Evolutionary conservation across 139 green algal genomes (phyloP), one percentile per base, ranked within the genome.

Genomic region (Klebsormidium nitens): DNA sequence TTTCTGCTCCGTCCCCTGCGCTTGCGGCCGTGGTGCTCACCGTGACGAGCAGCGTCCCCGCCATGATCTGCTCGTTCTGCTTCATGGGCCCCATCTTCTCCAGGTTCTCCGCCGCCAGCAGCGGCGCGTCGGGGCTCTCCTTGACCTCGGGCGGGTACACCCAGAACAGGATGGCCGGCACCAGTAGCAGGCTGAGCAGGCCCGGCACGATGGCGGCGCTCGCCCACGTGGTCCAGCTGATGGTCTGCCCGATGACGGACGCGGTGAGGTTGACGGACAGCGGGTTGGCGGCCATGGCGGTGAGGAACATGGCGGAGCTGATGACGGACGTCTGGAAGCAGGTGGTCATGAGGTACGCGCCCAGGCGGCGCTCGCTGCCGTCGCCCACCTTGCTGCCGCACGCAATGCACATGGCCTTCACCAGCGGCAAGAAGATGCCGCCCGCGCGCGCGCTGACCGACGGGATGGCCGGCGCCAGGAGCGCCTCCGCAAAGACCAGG

Each of bases 261-360:
- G 81, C 66, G 3, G 94, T 94, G 67, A 99, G 86, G 86, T 98
- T 96, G 19, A 97, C 94, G 2, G 89, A 84, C 64, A 98, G 87
- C 28, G 93, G 93, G 86, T 98, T 98, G 49, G 93, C 93, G n/a
- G 93, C 93, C 95, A 99, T 99, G 78, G 91, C 95, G 26, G 94
- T 97, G 82, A 98, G 95, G 85, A 97, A 98, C 93, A 98, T 98
- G 69, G 87, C 86, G 0, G 89, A 96, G 35, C 90, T 95, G 50
- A 98, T 86, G 69, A 77, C 87, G 42, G 85, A 91, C 59, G 87
- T 94, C 72, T 80, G 92, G 75, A 87, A 87, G 86, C 96, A 95
- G 1, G 93, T 97, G 66, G 89, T 89, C 95, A 99, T 98, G 39
- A 99, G 80, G 85, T 96, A 99, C 0, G 91, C 82, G 32, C 95